Conservation (phyloP, 2,329 filamentous ascomycete species). For the Ophiostoma australiae region DNA sequence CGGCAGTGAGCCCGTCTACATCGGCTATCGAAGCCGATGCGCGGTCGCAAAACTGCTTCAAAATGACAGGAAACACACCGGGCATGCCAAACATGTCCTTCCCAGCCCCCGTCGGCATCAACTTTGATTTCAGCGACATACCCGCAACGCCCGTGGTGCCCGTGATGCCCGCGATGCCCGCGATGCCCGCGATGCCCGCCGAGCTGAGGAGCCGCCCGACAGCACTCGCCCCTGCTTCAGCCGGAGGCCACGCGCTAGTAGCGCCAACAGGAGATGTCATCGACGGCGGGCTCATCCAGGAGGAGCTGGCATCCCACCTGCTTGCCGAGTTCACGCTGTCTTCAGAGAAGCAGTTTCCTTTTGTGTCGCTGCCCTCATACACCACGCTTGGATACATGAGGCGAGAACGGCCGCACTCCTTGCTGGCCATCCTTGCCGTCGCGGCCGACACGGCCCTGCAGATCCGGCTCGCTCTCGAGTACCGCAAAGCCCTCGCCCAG, state of each 20-base stretch:
- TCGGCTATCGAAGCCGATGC: background rate
- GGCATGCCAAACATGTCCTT: background rate
- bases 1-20: background rate
- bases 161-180: background rate
- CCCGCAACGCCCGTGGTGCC: background rate
- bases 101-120: background rate
- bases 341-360: constrained; percentile 25
- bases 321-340: constrained; percentile 20
- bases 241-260: background rate
- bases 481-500: constrained; percentile 28
- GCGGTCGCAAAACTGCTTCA: background rate
- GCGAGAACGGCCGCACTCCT: constrained; percentile 26
- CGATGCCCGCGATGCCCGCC: background rate
- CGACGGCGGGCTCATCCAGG: constrained; percentile 24
- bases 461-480: constrained; percentile 26
- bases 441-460: constrained; percentile 24
- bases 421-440: constrained; percentile 27
- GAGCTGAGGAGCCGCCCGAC: background rate
- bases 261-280: constrained; percentile 23
- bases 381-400: constrained; percentile 26
- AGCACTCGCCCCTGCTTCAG: background rate
- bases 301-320: constrained; percentile 21
- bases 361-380: constrained; percentile 25
- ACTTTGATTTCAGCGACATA: background rate
- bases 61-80: background rate